phyloP scores from a whole-genome alignment of 495 filamentous ascomycete genomes.

The Xylaria scruposa region DNA sequence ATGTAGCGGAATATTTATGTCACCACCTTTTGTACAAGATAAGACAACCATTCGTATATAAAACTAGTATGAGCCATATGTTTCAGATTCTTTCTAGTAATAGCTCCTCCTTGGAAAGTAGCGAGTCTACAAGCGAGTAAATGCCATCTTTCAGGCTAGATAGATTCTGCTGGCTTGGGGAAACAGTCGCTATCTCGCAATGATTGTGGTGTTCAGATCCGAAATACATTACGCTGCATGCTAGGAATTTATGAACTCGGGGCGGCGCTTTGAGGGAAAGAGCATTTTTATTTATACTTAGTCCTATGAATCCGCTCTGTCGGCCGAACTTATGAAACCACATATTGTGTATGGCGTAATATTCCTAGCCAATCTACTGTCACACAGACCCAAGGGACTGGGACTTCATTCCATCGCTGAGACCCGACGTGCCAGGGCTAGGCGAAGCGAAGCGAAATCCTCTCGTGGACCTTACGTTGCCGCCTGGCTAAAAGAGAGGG shows the following conservation, averaged over 20 bases:
- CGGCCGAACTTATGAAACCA: neutral
- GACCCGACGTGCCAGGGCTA: no score
- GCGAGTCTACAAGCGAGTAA: neutral
- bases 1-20: neutral
- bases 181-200: neutral
- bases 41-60: neutral
- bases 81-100: neutral
- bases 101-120: neutral
- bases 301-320: neutral
- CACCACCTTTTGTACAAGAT: neutral
- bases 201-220: neutral
- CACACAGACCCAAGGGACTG: no score
- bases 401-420: no score
- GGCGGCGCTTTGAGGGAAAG: neutral
- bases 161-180: no score
- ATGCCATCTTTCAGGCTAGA: neutral
- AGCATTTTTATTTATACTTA: neutral
- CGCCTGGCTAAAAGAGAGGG: no score
- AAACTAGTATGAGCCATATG: neutral
- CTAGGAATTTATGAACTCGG: neutral
- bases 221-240: neutral
- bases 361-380: neutral
- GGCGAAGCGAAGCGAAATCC: no score
- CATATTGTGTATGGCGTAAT: neutral
- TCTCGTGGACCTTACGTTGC: no score